A percentile compares a stretch with the other conserved stretches of the same genome.
Evolutionary conservation across 768 basidiomycete genomes (phyloP).

Genomic region (Gloeostereum incarnatum): DNA sequence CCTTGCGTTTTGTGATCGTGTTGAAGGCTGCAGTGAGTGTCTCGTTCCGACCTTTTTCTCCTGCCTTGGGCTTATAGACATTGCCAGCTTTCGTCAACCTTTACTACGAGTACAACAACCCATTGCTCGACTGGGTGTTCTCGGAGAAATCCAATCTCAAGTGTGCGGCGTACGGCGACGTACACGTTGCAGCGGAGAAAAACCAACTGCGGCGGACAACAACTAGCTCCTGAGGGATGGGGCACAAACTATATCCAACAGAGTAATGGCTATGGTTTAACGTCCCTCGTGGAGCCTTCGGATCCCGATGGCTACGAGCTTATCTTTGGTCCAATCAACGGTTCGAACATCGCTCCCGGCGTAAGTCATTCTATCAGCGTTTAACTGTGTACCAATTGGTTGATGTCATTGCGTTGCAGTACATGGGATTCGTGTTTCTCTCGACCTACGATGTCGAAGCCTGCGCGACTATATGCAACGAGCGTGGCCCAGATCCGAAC

Average conservation of each 20-base stretch:
- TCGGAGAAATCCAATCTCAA: constrained; percentile 12
- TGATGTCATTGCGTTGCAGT: constrained; percentile 2
- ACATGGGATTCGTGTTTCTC: constrained; percentile 9
- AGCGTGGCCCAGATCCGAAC: constrained; percentile 12
- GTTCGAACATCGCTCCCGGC: constrained; percentile 13
- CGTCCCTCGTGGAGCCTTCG: constrained; percentile 5
- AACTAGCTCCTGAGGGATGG: constrained; percentile 2
- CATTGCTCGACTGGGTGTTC: constrained; percentile 11
- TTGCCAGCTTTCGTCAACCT: constrained; percentile 11
- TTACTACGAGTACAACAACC: constrained; percentile 13
- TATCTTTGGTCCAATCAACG: constrained; percentile 13
- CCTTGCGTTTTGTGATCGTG: constrained; percentile 9
- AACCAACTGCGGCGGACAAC: constrained; percentile 8
- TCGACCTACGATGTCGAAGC: constrained; percentile 9
- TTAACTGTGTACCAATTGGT: constrained; percentile 14
- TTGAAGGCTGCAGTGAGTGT: constrained; percentile 10
- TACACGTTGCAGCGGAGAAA: constrained; percentile 12
- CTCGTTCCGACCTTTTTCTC: not conserved
- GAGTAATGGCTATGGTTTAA: constrained; percentile 11
- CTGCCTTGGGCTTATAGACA: not conserved
- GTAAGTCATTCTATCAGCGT: constrained; percentile 3
- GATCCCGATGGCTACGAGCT: constrained; percentile 12
- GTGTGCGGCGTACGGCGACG: constrained; percentile 13
- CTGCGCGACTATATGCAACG: constrained; percentile 8
- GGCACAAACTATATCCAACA: constrained; percentile 7